A percentile compares a stretch with the other conserved stretches of the same genome.
Evolutionary conservation across 2,329 filamentous ascomycete species (phyloP).

Genomic region (Alternaria metachromatica): DNA sequence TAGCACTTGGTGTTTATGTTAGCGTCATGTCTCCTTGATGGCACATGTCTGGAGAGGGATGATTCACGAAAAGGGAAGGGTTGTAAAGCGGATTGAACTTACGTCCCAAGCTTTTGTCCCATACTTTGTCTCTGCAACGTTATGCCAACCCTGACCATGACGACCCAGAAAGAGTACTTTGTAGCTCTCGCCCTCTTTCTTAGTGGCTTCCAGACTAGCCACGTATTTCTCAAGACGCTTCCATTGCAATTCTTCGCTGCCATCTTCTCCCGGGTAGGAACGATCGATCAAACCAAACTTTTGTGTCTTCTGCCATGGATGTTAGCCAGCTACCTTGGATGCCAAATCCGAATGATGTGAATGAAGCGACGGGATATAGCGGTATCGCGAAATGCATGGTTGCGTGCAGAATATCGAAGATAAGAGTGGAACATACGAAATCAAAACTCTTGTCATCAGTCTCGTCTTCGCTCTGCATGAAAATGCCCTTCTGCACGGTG

Average conservation of each 20-base stretch:
- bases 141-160: conserved; percentile 72
- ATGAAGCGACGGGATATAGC: too few relatives aligned
- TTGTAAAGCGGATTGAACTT: conserved; percentile 34
- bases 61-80: not conserved
- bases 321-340: not conserved
- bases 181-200: conserved; percentile 57
- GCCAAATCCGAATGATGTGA: too few relatives aligned
- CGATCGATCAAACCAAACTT: conserved; percentile 73
- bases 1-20: conserved; percentile 56
- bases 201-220: conserved; percentile 57
- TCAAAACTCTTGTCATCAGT: conserved; percentile 66
- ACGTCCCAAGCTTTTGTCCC: conserved; percentile 73
- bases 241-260: conserved; percentile 59
- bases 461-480: conserved; percentile 65
- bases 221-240: conserved; percentile 66
- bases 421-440: conserved; percentile 57
- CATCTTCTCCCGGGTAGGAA: conserved; percentile 58
- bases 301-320: not conserved
- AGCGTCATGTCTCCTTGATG: not conserved
- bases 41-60: not conserved
- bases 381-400: too few relatives aligned
- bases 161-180: conserved; percentile 73
- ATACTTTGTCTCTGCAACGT: conserved; percentile 71
- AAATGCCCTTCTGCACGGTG: conserved; percentile 66
- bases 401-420: too few relatives aligned